Evolutionary conservation across 75 land plant genomes (phyloP).

Genomic region (Pinus taeda): DNA sequence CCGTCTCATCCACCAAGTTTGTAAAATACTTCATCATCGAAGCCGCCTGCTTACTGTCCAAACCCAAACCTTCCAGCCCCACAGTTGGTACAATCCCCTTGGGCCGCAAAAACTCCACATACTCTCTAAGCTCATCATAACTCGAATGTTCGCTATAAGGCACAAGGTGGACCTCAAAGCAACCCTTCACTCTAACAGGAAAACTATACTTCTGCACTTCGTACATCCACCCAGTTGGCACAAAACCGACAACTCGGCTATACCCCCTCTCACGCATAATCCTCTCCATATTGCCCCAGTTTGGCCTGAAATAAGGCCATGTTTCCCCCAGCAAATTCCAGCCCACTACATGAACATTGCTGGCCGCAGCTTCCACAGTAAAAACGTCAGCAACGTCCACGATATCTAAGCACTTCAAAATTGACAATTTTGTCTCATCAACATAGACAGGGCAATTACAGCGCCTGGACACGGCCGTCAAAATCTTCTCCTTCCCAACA

Average conservation of each 20-base stretch:
- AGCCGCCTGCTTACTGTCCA: slow-evolving; percentile 69
- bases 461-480: slow-evolving; percentile 61
- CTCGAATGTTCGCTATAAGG: slow-evolving; percentile 98
- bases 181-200: slow-evolving; percentile 78
- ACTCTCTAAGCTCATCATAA: slow-evolving; percentile 83
- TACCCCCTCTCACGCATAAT: slow-evolving; percentile 62
- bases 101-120: slow-evolving; percentile 77
- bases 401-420: slow-evolving; percentile 63
- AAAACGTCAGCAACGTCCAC: slow-evolving; percentile 46
- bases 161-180: slow-evolving; percentile 88
- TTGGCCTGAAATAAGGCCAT: slow-evolving; percentile 95
- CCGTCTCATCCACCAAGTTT: slow-evolving; percentile 89
- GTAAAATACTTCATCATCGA: slow-evolving; percentile 78
- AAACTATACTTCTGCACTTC: slow-evolving; percentile 71
- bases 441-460: slow-evolving; percentile 57
- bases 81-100: slow-evolving; percentile 86
- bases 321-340: slow-evolving; percentile 96
- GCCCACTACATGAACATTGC: slow-evolving; percentile 82
- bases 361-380: slow-evolving; percentile 53
- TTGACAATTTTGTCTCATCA: slow-evolving; percentile 56
- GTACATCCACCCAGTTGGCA: slow-evolving; percentile 96
- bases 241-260: slow-evolving; percentile 78
- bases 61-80: slow-evolving; percentile 70
- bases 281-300: slow-evolving; percentile 88
- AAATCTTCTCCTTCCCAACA: slow-evolving; percentile 89